These are phyloP conservation scores for Jimgerdemannia flammicorona DNA, from an alignment of 192 early-diverging fungal genomes.

Conservation along the genomic window DNA sequence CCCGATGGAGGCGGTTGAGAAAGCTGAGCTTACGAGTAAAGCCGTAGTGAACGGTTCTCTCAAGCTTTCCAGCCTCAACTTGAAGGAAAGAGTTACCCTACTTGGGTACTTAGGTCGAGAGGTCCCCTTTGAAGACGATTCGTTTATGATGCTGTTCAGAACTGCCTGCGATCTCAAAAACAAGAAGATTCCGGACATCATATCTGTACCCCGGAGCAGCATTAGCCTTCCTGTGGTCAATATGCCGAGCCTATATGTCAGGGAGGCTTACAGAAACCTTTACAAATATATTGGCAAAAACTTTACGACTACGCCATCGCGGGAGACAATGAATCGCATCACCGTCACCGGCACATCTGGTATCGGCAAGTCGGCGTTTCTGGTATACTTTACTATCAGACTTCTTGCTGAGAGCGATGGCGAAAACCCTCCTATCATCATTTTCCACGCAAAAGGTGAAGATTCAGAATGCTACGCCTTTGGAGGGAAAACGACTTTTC, in stretches of 20 bases:
- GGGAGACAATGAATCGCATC: neutral
- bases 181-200: neutral
- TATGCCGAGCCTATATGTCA: neutral
- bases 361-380: neutral
- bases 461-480: conserved; percentile 9
- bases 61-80: neutral
- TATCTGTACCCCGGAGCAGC: neutral
- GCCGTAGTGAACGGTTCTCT: neutral
- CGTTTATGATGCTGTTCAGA: neutral
- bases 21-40: neutral
- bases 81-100: neutral
- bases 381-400: neutral
- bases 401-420: conserved; percentile 2
- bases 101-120: neutral
- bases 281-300: neutral
- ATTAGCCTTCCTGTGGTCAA: neutral
- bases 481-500: neutral
- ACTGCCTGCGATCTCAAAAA: neutral
- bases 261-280: neutral
- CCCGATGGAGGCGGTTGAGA: neutral
- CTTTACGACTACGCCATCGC: neutral
- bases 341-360: neutral
- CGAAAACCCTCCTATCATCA: conserved; percentile 16
- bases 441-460: conserved; percentile 10
- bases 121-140: neutral